Evolutionary conservation across 495 filamentous ascomycete genomes (phyloP).

Genomic region (Recurvomyces mirabilis): DNA sequence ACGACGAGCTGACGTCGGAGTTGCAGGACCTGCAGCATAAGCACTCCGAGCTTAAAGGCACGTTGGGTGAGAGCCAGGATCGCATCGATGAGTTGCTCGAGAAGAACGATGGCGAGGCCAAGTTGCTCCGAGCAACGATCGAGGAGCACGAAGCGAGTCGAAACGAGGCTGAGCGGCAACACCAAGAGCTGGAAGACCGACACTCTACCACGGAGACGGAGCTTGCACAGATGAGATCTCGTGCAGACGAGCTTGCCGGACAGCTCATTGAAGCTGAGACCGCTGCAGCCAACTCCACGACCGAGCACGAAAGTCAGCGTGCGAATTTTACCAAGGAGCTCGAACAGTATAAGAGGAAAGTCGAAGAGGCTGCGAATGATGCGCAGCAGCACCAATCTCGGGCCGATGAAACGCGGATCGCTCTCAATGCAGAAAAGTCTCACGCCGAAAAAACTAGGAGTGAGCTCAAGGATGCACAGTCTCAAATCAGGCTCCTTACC

Average conservation of each 20-base stretch:
- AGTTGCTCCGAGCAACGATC: not conserved
- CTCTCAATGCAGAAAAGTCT: not conserved
- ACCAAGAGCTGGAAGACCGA: not conserved
- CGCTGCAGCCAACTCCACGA: slow-evolving; percentile 1
- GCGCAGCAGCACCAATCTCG: not conserved
- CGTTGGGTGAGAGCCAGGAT: not conserved
- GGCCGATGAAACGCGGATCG: not conserved
- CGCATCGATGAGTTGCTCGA: slow-evolving; percentile 1
- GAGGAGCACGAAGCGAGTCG: not conserved
- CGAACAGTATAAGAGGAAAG: not conserved
- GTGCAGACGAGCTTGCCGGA: slow-evolving; percentile 7
- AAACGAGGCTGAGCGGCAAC: not conserved
- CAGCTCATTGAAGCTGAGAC: slow-evolving; percentile 8
- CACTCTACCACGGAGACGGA: not conserved
- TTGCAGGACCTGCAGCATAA: too few species aligned
- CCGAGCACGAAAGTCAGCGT: not conserved
- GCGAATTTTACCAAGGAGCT: not conserved
- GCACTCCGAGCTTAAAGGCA: not conserved
- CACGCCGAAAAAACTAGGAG: not conserved
- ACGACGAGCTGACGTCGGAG: not conserved
- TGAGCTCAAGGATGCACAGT: not conserved
- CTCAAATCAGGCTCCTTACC: too few species aligned
- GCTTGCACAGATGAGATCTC: not conserved
- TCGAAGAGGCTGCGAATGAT: slow-evolving; percentile 1
- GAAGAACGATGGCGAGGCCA: not conserved